Percentiles rank a stretch among this genome's conserved stretches.
Evolutionary conservation across 129 eudicot species (phyloP).

Genomic region (Chrysanthemum lavandulifolium): DNA sequence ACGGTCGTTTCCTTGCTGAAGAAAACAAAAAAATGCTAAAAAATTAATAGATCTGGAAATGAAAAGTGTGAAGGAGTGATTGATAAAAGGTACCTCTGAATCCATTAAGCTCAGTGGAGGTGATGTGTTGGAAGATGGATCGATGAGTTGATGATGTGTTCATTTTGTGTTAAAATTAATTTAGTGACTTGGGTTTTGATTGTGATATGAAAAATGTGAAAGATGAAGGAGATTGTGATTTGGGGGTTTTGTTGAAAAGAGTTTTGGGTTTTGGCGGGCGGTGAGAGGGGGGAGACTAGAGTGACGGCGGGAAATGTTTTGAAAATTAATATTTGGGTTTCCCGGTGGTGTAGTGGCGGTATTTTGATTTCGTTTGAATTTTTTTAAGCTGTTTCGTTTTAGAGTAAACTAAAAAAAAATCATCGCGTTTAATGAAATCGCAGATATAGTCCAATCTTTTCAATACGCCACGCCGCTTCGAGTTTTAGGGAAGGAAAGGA

Average conservation of each 20-base stretch:
- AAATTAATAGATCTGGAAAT: neutral
- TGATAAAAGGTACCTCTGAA: conserved; percentile 52
- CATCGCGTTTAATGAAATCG: too few relatives aligned
- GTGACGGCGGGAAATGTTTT: conserved; percentile 45
- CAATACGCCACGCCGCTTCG: too few relatives aligned
- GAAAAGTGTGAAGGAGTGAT: too few relatives aligned
- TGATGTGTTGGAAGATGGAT: conserved; percentile 57
- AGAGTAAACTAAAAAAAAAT: too few relatives aligned
- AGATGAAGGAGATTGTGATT: neutral
- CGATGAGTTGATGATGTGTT: conserved; percentile 29
- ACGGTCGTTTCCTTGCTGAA: conserved; percentile 73
- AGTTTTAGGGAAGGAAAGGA: too few relatives aligned
- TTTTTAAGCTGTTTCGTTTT: neutral
- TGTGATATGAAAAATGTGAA: neutral
- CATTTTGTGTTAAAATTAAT: conserved; percentile 41
- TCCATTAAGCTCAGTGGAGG: conserved; percentile 73
- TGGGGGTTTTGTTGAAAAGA: neutral
- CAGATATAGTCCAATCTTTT: too few relatives aligned
- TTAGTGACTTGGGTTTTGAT: neutral
- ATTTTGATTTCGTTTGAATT: neutral
- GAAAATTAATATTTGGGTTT: conserved; percentile 12
- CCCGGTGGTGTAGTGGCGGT: conserved; percentile 19
- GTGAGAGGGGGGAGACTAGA: conserved; percentile 11
- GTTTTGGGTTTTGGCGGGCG: conserved; percentile 31
- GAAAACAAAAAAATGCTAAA: neutral